Evolutionary conservation across 1,284 basidiomycete genomes (phyloP), one percentile per base, ranked within the genome.

Genomic region (Neolentinus lepideus): DNA sequence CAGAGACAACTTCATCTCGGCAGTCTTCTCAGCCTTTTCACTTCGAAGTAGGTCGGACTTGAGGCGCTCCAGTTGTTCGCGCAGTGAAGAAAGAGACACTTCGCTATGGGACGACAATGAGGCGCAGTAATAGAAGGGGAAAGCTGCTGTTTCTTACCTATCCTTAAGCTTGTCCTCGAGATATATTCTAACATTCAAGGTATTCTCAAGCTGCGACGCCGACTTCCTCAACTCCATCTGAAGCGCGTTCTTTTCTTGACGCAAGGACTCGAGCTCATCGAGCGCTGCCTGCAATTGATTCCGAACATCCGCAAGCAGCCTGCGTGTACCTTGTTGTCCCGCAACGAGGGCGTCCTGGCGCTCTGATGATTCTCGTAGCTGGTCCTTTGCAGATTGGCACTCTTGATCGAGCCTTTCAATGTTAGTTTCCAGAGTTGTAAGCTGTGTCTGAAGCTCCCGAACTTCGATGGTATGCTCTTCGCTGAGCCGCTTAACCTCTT

Each of bases 1-100:
- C 56, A 90, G 69, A 53, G 78, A 77, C 48, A 88, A 74, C 57
- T 82, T 81, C 56, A 86, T 77, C 62, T 89, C 83, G 0, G 83
- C 79, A 16, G 76, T 73, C 61, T 84, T 83, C 33, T 75, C 73
- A 6, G 75, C 71, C 63, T 83, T 83, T 61, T 89, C 81, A 16
- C 79, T 75, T 29, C 69, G 72, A 11, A 76, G 72, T 25, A 80
- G 68, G 50, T 77, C 72, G 29, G 70, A 64, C 21, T 71, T 76
- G 14, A 73, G 66, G 27, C 70, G 67, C 45, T 76, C 74, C n/a
- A 87, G 67, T 31, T 80, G 77, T 6, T 67, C 69, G 58, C 72
- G 77, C 43, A 85, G 67, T 1, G 71, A 58, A 1, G 66, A 57
- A 33, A 79, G 68, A 25, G 75, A 68, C 19, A 67, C 66, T 62